phyloP scores from a whole-genome alignment of 306 rosid genomes.

The Pyrus pyrifolia region DNA sequence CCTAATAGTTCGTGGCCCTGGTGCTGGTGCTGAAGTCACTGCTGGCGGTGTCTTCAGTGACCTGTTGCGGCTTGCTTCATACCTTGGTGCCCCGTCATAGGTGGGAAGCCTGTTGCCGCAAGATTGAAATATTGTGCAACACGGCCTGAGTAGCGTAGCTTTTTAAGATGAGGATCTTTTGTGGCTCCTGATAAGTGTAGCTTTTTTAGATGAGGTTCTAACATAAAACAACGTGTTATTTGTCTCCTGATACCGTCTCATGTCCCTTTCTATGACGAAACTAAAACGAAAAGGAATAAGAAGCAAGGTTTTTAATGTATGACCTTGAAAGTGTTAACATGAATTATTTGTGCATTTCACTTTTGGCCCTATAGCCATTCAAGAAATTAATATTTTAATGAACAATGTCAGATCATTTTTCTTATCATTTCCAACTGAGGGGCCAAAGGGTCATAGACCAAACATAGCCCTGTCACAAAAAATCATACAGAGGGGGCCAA shows the following conservation, averaged over 20 bases:
- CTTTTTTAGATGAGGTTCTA: background rate
- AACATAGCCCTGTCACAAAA: too few species aligned
- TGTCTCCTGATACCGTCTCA: background rate
- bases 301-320: background rate
- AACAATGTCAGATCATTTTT: too few species aligned
- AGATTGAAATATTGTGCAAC: background rate
- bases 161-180: background rate
- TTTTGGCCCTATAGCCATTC: too few species aligned
- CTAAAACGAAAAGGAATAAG: background rate
- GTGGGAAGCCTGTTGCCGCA: background rate
- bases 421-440: too few species aligned
- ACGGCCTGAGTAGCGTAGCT: background rate
- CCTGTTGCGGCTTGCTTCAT: constrained; percentile 89
- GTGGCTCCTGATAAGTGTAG: background rate
- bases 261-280: background rate
- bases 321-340: background rate
- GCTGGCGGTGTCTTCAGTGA: constrained; percentile 97
- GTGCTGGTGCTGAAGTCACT: constrained; percentile 97
- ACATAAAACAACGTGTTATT: background rate
- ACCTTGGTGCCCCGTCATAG: constrained; percentile 97
- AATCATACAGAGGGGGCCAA: too few species aligned
- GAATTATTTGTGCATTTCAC: background rate
- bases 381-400: too few species aligned
- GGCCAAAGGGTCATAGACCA: too few species aligned
- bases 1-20: constrained; percentile 89